These are phyloP conservation scores for Bjerkandera adusta DNA, from an alignment of 1,284 basidiomycete genomes.

Conservation along the genomic window DNA sequence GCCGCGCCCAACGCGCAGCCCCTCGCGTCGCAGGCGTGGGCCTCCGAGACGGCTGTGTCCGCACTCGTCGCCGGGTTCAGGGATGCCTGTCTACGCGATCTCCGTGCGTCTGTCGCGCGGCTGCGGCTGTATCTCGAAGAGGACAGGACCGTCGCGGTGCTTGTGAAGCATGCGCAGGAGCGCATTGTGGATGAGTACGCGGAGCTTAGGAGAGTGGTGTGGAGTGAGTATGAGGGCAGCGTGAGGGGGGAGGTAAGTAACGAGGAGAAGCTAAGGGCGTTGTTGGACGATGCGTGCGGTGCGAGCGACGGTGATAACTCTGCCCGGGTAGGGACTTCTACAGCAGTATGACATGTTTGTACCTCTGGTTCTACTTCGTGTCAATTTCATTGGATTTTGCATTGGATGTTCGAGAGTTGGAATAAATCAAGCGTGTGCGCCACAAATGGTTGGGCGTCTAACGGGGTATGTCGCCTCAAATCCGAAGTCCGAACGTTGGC, in stretches of 20 bases:
- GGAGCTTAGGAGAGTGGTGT: constrained; percentile 56
- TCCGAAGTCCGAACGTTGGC: too few relatives aligned
- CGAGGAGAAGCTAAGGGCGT: constrained; percentile 34
- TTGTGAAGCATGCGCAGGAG: constrained; percentile 75
- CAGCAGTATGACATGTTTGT: too few relatives aligned
- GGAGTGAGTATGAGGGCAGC: constrained; percentile 38
- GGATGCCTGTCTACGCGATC: constrained; percentile 48
- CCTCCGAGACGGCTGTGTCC: constrained; percentile 46
- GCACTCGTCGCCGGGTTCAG: constrained; percentile 54
- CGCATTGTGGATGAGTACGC: constrained; percentile 74
- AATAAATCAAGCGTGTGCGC: too few relatives aligned
- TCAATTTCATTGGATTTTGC: too few relatives aligned
- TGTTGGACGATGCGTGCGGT: constrained; percentile 31
- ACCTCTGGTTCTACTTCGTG: too few relatives aligned
- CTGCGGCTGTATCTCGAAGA: constrained; percentile 79
- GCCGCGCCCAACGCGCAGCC: constrained; percentile 20
- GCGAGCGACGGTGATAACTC: constrained; percentile 8
- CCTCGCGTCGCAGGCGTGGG: constrained; percentile 34
- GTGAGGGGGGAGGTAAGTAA: constrained; percentile 35
- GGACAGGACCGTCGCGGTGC: constrained; percentile 69
- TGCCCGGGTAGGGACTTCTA: constrained; percentile 3
- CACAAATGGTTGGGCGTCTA: too few relatives aligned
- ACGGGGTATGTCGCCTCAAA: too few relatives aligned
- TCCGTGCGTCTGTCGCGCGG: constrained; percentile 52
- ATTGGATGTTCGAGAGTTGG: too few relatives aligned